A percentile compares a stretch with the other conserved stretches of the same genome.
Conservation (phyloP, 306 rosid species). For the Styphnolobium japonicum region DNA sequence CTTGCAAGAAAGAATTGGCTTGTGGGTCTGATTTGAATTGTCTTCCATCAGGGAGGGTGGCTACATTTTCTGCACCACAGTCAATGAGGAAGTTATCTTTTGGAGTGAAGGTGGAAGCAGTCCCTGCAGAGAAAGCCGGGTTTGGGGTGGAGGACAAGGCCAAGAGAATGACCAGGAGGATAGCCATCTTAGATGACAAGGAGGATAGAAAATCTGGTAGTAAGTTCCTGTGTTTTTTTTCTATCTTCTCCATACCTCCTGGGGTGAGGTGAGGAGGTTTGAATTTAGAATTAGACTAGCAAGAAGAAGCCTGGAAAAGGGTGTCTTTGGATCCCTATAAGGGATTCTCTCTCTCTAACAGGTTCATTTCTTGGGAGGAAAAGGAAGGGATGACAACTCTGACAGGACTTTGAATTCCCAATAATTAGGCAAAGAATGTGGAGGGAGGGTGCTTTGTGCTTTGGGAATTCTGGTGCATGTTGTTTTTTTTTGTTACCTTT, state of each 20-base stretch:
- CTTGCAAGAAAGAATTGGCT: conserved; percentile 43
- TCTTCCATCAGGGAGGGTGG: conserved; percentile 67
- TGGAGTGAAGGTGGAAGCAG: conserved; percentile 43
- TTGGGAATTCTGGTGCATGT: conserved; percentile 4
- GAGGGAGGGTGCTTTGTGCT: neutral
- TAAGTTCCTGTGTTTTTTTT: conserved; percentile 3
- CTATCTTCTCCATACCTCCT: conserved; percentile 75
- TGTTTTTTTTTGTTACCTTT: conserved; percentile 11
- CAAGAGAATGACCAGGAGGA: conserved; percentile 59
- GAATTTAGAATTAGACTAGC: conserved; percentile 34
- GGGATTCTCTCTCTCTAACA: conserved; percentile 7
- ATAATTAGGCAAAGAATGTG: conserved; percentile 27
- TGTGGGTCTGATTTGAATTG: conserved; percentile 67
- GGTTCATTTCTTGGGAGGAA: conserved; percentile 14
- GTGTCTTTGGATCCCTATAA: conserved; percentile 27
- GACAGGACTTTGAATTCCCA: conserved; percentile 16
- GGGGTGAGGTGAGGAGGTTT: conserved; percentile 43
- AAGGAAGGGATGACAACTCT: neutral
- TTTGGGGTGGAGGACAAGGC: conserved; percentile 19
- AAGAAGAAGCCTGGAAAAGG: conserved; percentile 24
- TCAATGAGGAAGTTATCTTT: conserved; percentile 71
- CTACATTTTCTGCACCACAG: conserved; percentile 56
- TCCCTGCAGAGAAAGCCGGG: neutral
- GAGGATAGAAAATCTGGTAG: conserved; percentile 42
- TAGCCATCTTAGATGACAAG: conserved; percentile 53